Evolutionary conservation across 495 filamentous ascomycete species (phyloP).

Genomic region (Jackrogersella minutella): DNA sequence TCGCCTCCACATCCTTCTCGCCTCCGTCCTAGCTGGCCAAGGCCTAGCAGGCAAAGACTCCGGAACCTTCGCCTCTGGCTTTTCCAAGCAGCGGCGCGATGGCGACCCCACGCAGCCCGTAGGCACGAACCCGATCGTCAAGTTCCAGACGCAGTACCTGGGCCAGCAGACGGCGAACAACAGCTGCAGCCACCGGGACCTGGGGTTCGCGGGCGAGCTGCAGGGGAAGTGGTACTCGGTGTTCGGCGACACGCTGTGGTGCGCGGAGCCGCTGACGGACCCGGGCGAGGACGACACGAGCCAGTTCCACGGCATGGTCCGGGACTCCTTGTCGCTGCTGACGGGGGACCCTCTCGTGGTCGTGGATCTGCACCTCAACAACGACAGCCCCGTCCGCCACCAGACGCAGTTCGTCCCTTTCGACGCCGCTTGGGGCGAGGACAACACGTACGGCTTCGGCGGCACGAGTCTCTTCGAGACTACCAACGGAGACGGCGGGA

Average conservation of each 20-base stretch:
- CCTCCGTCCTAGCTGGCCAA: not conserved
- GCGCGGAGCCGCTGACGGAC: constrained; percentile 43
- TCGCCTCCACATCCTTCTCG: not conserved
- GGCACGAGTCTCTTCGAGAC: constrained; percentile 48
- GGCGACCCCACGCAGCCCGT: constrained; percentile 47
- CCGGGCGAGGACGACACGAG: constrained; percentile 26
- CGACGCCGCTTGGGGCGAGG: constrained; percentile 46
- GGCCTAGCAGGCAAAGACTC: not conserved
- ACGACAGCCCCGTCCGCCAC: constrained; percentile 44
- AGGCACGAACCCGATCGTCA: constrained; percentile 43
- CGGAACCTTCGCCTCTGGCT: not conserved
- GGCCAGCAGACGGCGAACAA: constrained; percentile 49
- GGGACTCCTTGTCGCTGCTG: constrained; percentile 43
- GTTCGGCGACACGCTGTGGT: constrained; percentile 51
- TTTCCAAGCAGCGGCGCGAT: not conserved
- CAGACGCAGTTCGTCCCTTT: constrained; percentile 48
- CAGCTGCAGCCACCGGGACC: constrained; percentile 50
- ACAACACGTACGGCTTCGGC: constrained; percentile 45
- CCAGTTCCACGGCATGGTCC: constrained; percentile 50
- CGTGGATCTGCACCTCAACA: constrained; percentile 43
- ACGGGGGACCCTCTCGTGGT: constrained; percentile 46
- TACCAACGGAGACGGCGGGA: constrained; percentile 31
- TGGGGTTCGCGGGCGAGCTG: constrained; percentile 52
- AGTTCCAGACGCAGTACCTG: constrained; percentile 36
- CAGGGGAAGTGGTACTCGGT: constrained; percentile 49